Percentiles rank a stretch among this genome's conserved stretches.
Conservation (phyloP, 2,329 filamentous ascomycete species). For the Ophiostoma sp. region DNA sequence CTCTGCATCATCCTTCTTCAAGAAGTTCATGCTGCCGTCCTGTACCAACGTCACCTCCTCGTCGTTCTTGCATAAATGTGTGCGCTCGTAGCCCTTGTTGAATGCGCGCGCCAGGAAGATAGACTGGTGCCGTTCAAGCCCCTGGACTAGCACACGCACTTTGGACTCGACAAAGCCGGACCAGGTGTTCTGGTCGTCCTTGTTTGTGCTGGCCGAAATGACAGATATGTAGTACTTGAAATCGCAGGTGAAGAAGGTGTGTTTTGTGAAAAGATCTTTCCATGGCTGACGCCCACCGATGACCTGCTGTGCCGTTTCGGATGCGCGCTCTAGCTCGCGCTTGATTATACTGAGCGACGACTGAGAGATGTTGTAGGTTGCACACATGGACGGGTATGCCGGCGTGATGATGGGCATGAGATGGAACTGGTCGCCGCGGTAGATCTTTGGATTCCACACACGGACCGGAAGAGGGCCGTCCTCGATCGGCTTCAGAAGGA, state of each 20-base stretch:
- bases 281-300: slow-evolving; percentile 70
- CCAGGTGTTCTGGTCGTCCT: slow-evolving; percentile 81
- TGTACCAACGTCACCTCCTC: slow-evolving; percentile 51
- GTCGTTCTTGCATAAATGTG: slow-evolving; percentile 58
- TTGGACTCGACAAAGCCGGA: slow-evolving; percentile 92
- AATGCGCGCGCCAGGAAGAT: slow-evolving; percentile 85
- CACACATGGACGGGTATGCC: slow-evolving; percentile 95
- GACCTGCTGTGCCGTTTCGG: slow-evolving; percentile 72
- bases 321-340: slow-evolving; percentile 71
- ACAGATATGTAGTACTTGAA: slow-evolving; percentile 96
- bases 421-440: slow-evolving; percentile 74
- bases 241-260: slow-evolving; percentile 86
- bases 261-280: slow-evolving; percentile 83
- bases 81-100: slow-evolving; percentile 84
- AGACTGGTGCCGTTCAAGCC: slow-evolving; percentile 71
- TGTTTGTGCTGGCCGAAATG: slow-evolving; percentile 72
- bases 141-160: slow-evolving; percentile 75
- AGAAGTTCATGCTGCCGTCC: slow-evolving; percentile 47
- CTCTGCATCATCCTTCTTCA: slow-evolving; percentile 40
- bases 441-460: slow-evolving; percentile 92
- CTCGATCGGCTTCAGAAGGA: slow-evolving; percentile 82
- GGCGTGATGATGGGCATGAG: slow-evolving; percentile 98
- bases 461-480: slow-evolving; percentile 73
- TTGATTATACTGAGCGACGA: slow-evolving; percentile 83
- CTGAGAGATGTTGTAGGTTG: slow-evolving; percentile 85